Conservation (phyloP, 2,329 filamentous ascomycete species). For the Pestalotiopsis sp. region DNA sequence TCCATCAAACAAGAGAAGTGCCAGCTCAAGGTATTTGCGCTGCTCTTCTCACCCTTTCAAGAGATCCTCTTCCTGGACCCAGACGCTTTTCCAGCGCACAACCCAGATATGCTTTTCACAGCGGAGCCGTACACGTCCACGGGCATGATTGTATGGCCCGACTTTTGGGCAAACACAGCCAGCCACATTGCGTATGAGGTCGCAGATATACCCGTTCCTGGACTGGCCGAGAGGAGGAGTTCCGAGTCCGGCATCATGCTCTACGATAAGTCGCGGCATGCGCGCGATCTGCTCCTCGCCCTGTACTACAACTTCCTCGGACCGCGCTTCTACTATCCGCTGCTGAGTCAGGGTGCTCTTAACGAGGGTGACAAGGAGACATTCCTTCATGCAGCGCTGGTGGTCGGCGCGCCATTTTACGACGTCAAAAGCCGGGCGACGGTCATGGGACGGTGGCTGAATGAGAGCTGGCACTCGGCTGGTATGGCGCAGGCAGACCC, state of each 20-base stretch:
- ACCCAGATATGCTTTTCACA: constrained; percentile 46
- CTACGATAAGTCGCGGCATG: constrained; percentile 49
- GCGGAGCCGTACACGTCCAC: constrained; percentile 51
- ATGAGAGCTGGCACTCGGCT: constrained; percentile 8
- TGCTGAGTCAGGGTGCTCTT: constrained; percentile 44
- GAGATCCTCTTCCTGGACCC: constrained; percentile 62
- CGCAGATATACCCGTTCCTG: constrained; percentile 32
- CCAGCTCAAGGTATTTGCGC: constrained; percentile 59
- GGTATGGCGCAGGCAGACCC: constrained; percentile 13
- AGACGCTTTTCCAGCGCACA: constrained; percentile 51
- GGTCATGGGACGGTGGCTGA: constrained; percentile 17
- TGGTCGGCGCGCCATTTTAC: constrained; percentile 41
- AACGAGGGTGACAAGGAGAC: constrained; percentile 53
- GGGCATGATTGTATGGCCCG: constrained; percentile 60
- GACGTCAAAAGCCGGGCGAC: constrained; percentile 36
- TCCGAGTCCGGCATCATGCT: constrained; percentile 53
- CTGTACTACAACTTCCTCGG: constrained; percentile 60
- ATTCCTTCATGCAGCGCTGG: constrained; percentile 46
- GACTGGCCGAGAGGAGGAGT: constrained; percentile 34
- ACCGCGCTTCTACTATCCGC: constrained; percentile 50
- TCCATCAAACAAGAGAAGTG: constrained; percentile 39
- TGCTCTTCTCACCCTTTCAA: constrained; percentile 61
- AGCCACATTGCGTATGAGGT: constrained; percentile 48
- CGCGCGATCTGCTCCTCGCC: constrained; percentile 47
- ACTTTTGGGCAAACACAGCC: constrained; percentile 49